Evolutionary conservation across 805 yeast genomes (phyloP).

Genomic region (Blastobotrys parvus): DNA sequence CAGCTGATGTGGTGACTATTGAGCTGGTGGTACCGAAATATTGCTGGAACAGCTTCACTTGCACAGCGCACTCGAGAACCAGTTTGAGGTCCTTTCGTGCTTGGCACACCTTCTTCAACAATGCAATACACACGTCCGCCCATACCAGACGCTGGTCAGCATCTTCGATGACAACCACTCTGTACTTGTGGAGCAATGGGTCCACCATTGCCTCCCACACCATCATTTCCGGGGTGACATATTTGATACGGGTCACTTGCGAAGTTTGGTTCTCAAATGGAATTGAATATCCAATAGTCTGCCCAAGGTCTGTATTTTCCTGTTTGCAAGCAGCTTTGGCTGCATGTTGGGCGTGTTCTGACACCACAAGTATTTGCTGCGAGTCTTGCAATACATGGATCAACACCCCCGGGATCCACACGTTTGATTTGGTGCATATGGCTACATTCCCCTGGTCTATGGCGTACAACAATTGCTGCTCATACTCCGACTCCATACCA

Average conservation of each 20-base stretch:
- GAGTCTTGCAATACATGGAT: background rate
- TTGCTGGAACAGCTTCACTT: background rate
- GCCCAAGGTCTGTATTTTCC: background rate
- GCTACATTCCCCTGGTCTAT: background rate
- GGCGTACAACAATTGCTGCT: background rate
- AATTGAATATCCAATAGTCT: slow-evolving; percentile 52
- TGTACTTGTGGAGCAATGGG: slow-evolving; percentile 49
- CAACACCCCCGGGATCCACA: background rate
- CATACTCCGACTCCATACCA: background rate
- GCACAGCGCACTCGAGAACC: background rate
- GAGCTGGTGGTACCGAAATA: background rate
- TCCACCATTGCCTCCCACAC: slow-evolving; percentile 61
- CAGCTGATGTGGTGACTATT: background rate
- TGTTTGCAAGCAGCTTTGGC: background rate
- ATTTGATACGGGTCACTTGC: background rate
- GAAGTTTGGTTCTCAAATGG: slow-evolving; percentile 56
- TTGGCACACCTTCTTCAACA: slow-evolving; percentile 47
- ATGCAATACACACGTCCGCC: slow-evolving; percentile 66
- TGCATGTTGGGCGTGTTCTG: background rate
- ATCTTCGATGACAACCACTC: slow-evolving; percentile 74
- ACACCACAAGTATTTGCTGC: background rate
- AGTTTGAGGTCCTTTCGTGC: slow-evolving; percentile 45
- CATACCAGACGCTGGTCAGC: slow-evolving; percentile 75
- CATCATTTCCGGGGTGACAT: slow-evolving; percentile 68
- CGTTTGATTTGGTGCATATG: background rate